Percentiles rank a stretch among this genome's conserved stretches.
These are phyloP conservation scores for Colletotrichum noveboracense DNA, from an alignment of 2,329 filamentous ascomycete genomes.

Conservation along the genomic window DNA sequence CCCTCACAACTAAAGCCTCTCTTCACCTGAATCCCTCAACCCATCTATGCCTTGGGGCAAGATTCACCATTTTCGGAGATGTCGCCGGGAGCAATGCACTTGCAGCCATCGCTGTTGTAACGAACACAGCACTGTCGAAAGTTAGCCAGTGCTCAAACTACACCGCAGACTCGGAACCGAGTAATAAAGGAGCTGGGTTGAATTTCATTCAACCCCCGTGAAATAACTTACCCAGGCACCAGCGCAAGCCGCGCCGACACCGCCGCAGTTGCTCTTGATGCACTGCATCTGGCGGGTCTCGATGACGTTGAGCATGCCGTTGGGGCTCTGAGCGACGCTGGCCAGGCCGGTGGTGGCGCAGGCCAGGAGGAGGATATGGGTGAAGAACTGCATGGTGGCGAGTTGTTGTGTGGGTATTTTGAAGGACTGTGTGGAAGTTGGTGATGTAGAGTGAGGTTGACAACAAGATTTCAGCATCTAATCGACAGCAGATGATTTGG, in stretches of 20 bases:
- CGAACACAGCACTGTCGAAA: not conserved
- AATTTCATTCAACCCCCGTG: not conserved
- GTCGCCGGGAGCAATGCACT: not conserved
- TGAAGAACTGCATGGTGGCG: not conserved
- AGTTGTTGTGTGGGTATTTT: not conserved
- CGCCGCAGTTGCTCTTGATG: not conserved
- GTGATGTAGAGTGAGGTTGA: not conserved
- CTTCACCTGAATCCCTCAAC: rapidly evolving
- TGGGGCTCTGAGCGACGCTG: not conserved
- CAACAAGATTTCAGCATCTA: rapidly evolving
- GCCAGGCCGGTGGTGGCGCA: not conserved
- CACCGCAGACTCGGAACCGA: rapidly evolving
- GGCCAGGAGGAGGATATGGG: not conserved
- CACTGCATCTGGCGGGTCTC: not conserved
- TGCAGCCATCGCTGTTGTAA: not conserved
- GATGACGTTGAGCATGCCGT: not conserved
- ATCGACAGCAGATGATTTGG: rapidly evolving
- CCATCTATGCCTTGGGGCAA: not conserved
- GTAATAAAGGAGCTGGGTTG: not conserved
- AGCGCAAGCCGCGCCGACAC: not conserved
- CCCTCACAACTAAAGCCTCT: not conserved
- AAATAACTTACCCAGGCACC: not conserved
- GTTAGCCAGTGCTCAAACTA: not conserved
- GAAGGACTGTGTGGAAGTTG: not conserved
- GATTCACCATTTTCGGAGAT: not conserved